phyloP scores from a whole-genome alignment of 805 yeast species.

The Kluyveromyces starmeri region DNA sequence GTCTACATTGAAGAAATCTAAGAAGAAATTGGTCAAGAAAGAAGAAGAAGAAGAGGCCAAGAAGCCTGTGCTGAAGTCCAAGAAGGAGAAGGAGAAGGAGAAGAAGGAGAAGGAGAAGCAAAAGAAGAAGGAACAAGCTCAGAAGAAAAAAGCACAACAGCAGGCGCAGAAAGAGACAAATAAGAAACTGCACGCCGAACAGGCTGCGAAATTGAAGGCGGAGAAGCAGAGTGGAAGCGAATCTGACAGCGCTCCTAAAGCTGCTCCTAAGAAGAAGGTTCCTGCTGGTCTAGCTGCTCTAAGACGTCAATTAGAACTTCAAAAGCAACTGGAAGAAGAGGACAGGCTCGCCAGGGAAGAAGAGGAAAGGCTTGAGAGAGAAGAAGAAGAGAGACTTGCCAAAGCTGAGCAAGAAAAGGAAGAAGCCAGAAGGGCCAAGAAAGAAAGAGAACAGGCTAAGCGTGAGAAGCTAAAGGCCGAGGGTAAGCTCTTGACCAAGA shows the following conservation, averaged over 20 bases:
- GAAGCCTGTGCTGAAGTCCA: conserved; percentile 72
- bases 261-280: conserved; percentile 59
- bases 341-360: conserved; percentile 65
- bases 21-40: conserved; percentile 63
- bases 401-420: conserved; percentile 39
- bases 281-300: conserved; percentile 90
- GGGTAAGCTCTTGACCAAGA: conserved; percentile 88
- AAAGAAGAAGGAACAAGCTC: conserved; percentile 83
- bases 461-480: conserved; percentile 91
- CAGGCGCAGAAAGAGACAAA: conserved; percentile 52
- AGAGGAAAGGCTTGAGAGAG: conserved; percentile 44
- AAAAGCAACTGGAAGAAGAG: conserved; percentile 83
- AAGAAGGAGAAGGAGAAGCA: conserved; percentile 89
- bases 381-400: conserved; percentile 42
- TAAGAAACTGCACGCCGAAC: conserved; percentile 36
- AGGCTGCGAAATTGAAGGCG: conserved; percentile 28
- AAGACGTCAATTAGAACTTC: conserved; percentile 79
- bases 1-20: conserved; percentile 72
- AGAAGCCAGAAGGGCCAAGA: conserved; percentile 58
- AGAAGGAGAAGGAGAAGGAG: conserved; percentile 91
- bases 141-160: conserved; percentile 68
- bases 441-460: conserved; percentile 79
- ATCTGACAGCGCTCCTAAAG: conserved; percentile 25
- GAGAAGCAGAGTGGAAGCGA: conserved; percentile 20
- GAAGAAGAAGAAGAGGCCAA: conserved; percentile 49